Percentiles rank a stretch among this genome's conserved stretches.
Evolutionary conservation across 139 green algal genomes (phyloP).

Genomic region (Eudorina sp.): DNA sequence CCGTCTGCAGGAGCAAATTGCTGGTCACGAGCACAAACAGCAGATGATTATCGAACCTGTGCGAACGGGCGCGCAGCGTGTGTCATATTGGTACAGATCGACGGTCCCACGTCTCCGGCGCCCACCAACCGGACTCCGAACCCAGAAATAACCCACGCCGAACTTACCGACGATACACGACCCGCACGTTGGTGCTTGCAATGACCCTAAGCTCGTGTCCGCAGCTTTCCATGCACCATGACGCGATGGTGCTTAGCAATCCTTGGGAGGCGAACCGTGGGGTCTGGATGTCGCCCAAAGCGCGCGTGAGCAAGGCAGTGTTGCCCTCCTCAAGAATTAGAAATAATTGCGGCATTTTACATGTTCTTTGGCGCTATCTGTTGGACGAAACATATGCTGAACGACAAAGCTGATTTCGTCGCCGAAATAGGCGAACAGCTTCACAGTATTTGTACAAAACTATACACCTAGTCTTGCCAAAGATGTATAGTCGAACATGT

Average conservation of each 20-base stretch:
- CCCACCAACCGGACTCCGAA: no score
- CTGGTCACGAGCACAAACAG: conserved; percentile 63
- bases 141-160: background rate
- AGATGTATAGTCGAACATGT: no score
- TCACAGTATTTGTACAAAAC: no score
- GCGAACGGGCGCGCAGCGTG: no score
- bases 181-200: conserved; percentile 54
- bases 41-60: conserved; percentile 54
- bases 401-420: no score
- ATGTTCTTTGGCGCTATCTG: no score
- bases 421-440: no score
- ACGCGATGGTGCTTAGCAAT: conserved; percentile 59
- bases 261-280: conserved; percentile 61
- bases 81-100: no score
- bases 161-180: conserved; percentile 56
- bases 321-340: conserved; percentile 54
- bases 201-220: conserved; percentile 54
- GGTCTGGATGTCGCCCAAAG: conserved; percentile 56
- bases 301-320: conserved; percentile 44
- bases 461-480: no score
- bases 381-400: no score
- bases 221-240: conserved; percentile 42
- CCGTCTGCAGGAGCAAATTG: conserved; percentile 56
- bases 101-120: no score
- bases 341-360: conserved; percentile 50